Base-by-base conservation (phyloP, 2,329 filamentous ascomycete genomes). In the Colletotrichum truncatum region DNA sequence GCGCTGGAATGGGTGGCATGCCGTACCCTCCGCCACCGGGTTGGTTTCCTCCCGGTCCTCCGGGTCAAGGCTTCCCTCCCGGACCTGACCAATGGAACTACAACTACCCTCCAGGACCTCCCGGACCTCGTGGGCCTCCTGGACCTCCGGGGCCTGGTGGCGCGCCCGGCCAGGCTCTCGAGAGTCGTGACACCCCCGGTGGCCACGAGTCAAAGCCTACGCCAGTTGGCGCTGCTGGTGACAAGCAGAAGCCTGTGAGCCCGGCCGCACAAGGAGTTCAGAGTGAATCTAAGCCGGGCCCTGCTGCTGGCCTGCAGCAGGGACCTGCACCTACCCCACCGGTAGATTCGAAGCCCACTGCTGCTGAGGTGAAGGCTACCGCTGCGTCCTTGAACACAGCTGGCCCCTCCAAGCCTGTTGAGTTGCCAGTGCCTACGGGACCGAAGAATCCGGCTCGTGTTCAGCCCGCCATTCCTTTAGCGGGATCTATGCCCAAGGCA, bases 1-100 rank as follows among this genome's bases (percentile, higher is more conserved):
- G 54, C 46, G 67, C 91, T 68, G 87, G 87, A 16, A 87, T 87
- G 71, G 89, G 89, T 69, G 89, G 89, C 69, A 91, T 93, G 86
- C 91, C 91, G 1, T 97, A 94, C 75, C 92, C 91, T 68, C 90
- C 89, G 14, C 92, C 89, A 48, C 88, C 88, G 23, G 91, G 91
- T 60, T 97, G 93, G 92, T 95, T 90, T 74, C 91, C 91, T 70
- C 89, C 87, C 67, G 83, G 79, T 7, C 73, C 46, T 49, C 88
- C 89, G 8, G 91, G 90, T 6, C 92, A 93, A 77, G 90, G 89
- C 25, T 96, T 93, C 70, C 91, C 89, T 32, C 89, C 87, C 67
- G 83, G 79, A 9, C 73, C 28, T 49, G 85, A 84, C 81, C 70
- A 87, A 84, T 18, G 46, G 46, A 49, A 34, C 28, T 49, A 49